phyloP scores from a whole-genome alignment of 768 basidiomycete species.

The Suillus spraguei region DNA sequence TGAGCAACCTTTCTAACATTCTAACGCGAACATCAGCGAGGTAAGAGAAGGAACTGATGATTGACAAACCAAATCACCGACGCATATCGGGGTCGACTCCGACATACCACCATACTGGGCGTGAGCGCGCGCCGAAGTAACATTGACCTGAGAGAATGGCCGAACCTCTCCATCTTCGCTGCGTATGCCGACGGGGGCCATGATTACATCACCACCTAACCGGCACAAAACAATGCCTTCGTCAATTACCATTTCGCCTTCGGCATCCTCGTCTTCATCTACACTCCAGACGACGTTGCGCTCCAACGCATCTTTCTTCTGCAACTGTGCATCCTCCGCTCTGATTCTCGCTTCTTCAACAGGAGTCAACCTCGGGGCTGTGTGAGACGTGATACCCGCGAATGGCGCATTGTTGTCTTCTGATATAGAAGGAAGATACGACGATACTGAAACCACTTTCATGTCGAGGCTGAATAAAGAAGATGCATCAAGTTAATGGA shows the following conservation, averaged over 20 bases:
- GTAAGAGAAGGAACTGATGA: neutral
- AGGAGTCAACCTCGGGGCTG: conserved; percentile 50
- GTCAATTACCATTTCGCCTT: conserved; percentile 49
- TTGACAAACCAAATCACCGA: conserved; percentile 56
- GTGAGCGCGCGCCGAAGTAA: conserved; percentile 7
- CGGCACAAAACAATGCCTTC: conserved; percentile 30
- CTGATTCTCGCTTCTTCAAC: conserved; percentile 57
- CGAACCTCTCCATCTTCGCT: conserved; percentile 57
- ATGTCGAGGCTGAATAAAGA: conserved; percentile 61
- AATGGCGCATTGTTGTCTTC: conserved; percentile 62
- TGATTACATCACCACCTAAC: conserved; percentile 18
- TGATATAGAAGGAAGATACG: conserved; percentile 65
- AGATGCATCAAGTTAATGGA: neutral
- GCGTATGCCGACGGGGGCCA: conserved; percentile 58
- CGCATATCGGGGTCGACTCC: conserved; percentile 52
- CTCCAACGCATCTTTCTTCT: conserved; percentile 59
- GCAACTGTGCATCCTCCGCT: conserved; percentile 57
- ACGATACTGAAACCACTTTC: conserved; percentile 71
- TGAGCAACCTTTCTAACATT: conserved; percentile 22
- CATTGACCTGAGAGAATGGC: conserved; percentile 36
- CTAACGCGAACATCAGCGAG: conserved; percentile 7
- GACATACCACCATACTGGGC: conserved; percentile 50
- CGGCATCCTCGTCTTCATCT: conserved; percentile 59
- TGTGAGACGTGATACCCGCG: conserved; percentile 43
- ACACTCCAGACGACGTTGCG: conserved; percentile 70